Evolutionary conservation across 164 flowering plant species (phyloP), one percentile per base, ranked within the genome.

Genomic region (Dillenia suffruticosa): DNA sequence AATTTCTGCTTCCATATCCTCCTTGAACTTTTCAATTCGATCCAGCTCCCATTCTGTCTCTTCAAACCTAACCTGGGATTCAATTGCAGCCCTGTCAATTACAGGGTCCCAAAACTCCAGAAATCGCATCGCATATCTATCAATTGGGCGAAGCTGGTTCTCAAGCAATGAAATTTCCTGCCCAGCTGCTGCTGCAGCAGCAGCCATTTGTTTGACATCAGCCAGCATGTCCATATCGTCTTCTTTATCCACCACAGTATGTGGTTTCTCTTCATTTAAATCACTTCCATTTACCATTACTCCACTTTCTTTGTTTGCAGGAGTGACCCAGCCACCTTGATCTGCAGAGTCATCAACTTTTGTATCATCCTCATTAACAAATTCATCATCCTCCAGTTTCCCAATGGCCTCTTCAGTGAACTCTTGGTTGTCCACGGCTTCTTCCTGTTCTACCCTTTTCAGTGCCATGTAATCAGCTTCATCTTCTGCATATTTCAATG

Each of bases 401-500:
- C 82, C 90, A 59, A 81, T 75, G 16, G 86, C 80, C 70, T 94
- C 99, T 70, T 95, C 99, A 8, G 90, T 82, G 60, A 95, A 95
- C 66, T 95, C 99, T 62, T 92, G 97, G 68, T 95, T 95, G 55
- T 89, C 99, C 24, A 91, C 99, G 64, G 96, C 99, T 74, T 92
- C 99, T 77, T 95, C 99, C 76, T 88, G 73, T 63, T 95, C 97
- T 67, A 90, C 93, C 73, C 73, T 95, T 73, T 95, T 95, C 75
- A 95, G 64, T 14, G 99, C 99, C 99, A 89, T 92, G 72, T 95
- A 95, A 77, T 95, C 99, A 40, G 97, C 99, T 72, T 95, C 99
- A 80, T 95, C 99, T 79, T 95, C 99, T 48, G 82, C 97, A 68
- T 74, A 65, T 65, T 88, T 89, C 68, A 95, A 71, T 63, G 99